Conservation (phyloP, 2,329 filamentous ascomycete species). For the Tympanopsis confertula region DNA sequence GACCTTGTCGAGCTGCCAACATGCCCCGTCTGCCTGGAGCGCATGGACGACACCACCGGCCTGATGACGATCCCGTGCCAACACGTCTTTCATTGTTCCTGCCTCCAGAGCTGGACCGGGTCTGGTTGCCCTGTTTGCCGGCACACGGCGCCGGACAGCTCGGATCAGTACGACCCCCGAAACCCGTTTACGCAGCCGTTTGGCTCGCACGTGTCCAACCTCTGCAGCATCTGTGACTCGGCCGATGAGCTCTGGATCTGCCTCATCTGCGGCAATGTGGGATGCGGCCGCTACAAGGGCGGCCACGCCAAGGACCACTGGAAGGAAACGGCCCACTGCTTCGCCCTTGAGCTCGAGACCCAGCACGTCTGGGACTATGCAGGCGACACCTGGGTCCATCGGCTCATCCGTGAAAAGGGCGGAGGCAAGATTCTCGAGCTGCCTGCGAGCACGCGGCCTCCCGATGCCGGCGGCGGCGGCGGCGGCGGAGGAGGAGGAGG, state of each 20-base stretch:
- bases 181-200: slow-evolving; percentile 44
- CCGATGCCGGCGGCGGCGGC: slow-evolving; percentile 13
- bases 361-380: slow-evolving; percentile 98
- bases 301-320: slow-evolving; percentile 91
- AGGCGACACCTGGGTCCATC: slow-evolving; percentile 89
- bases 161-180: slow-evolving; percentile 25
- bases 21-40: slow-evolving; percentile 88
- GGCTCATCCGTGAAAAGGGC: slow-evolving; percentile 84
- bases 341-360: slow-evolving; percentile 82
- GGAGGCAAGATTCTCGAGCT: slow-evolving; percentile 87
- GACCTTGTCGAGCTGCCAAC: slow-evolving; percentile 85
- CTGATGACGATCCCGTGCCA: slow-evolving; percentile 93
- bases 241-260: slow-evolving; percentile 87
- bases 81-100: slow-evolving; percentile 94
- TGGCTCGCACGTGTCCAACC: slow-evolving; percentile 47
- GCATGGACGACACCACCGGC: slow-evolving; percentile 95
- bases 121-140: slow-evolving; percentile 89
- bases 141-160: slow-evolving; percentile 60
- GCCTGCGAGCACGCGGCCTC: slow-evolving; percentile 38
- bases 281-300: slow-evolving; percentile 86
- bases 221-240: slow-evolving; percentile 73
- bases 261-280: slow-evolving; percentile 81
- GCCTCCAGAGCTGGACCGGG: slow-evolving; percentile 90
- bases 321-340: slow-evolving; percentile 79
- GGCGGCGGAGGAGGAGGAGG: slow-evolving; percentile 5